Conservation (phyloP, 164 flowering plant species). For the Vitis vinifera region DNA sequence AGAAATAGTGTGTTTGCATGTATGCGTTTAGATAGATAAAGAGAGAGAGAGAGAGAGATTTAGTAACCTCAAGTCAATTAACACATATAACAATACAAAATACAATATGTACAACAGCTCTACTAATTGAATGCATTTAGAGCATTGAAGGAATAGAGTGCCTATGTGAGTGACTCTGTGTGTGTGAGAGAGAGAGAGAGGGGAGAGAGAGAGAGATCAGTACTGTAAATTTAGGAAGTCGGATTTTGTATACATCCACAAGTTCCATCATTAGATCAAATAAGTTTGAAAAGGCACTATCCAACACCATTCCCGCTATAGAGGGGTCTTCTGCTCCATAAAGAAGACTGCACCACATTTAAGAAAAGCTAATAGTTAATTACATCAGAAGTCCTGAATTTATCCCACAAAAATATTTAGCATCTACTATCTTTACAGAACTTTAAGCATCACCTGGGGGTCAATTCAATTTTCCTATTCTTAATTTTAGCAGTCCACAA, state of each 20-base stretch:
- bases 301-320: conserved; percentile 94
- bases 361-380: conserved; percentile 8
- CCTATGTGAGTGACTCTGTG: background rate
- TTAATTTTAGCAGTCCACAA: too few relatives aligned
- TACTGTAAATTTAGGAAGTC: conserved; percentile 95
- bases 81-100: too few relatives aligned
- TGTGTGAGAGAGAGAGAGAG: background rate
- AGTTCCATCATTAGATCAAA: conserved; percentile 97
- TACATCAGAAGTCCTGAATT: background rate
- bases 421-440: background rate
- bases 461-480: background rate
- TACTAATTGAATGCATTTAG: too few relatives aligned
- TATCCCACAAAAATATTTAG: background rate
- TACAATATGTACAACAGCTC: too few relatives aligned
- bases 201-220: conserved; percentile 16
- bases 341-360: conserved; percentile 68
- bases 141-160: background rate
- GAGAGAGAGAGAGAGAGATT: background rate
- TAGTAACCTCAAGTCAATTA: too few relatives aligned
- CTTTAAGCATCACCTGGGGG: background rate
- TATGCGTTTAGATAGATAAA: background rate
- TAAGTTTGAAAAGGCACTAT: conserved; percentile 92
- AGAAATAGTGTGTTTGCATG: too few relatives aligned
- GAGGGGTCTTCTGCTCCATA: conserved; percentile 99
- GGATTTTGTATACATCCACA: conserved; percentile 86